These are phyloP conservation scores for Saccharum spontaneum DNA, from an alignment of 176 grass and related monocot species.

Conservation along the genomic window DNA sequence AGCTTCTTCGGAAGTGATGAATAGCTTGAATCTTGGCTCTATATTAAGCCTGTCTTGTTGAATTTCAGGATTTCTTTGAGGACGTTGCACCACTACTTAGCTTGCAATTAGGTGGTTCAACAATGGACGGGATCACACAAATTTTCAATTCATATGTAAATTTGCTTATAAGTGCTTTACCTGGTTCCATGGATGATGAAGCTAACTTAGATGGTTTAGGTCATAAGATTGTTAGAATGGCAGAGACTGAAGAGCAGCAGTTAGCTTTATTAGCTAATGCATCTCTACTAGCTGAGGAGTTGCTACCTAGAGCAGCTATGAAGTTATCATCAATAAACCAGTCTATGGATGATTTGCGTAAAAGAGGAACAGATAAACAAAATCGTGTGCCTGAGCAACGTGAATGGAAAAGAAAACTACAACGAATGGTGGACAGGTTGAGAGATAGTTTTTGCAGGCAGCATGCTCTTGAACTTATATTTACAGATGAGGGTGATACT, in stretches of 20 bases:
- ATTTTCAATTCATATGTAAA: constrained; percentile 81
- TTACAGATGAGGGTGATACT: constrained; percentile 86
- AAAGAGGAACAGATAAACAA: constrained; percentile 58
- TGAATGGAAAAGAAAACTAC: constrained; percentile 93
- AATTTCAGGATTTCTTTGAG: constrained; percentile 94
- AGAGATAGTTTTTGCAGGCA: constrained; percentile 88
- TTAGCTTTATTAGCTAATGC: constrained; percentile 89
- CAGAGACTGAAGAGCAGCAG: constrained; percentile 84
- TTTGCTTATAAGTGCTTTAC: constrained; percentile 83
- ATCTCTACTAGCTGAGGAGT: constrained; percentile 88
- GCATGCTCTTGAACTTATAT: constrained; percentile 97
- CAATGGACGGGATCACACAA: constrained; percentile 80
- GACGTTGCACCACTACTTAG: constrained; percentile 86
- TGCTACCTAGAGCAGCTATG: constrained; percentile 85
- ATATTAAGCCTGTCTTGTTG: neutral
- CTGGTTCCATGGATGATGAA: constrained; percentile 84
- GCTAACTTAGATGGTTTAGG: constrained; percentile 76
- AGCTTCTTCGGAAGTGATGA: constrained; percentile 5
- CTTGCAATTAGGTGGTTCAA: constrained; percentile 85
- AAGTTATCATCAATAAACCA: constrained; percentile 70
- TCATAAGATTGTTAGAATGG: constrained; percentile 87
- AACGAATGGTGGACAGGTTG: constrained; percentile 78
- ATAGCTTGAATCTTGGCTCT: constrained; percentile 13
- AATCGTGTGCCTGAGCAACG: constrained; percentile 82
- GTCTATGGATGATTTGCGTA: constrained; percentile 65